A percentile compares a stretch with the other conserved stretches of the same genome.
Evolutionary conservation across 2,329 filamentous ascomycete species (phyloP).

Genomic region (Juglanconis oblonga): DNA sequence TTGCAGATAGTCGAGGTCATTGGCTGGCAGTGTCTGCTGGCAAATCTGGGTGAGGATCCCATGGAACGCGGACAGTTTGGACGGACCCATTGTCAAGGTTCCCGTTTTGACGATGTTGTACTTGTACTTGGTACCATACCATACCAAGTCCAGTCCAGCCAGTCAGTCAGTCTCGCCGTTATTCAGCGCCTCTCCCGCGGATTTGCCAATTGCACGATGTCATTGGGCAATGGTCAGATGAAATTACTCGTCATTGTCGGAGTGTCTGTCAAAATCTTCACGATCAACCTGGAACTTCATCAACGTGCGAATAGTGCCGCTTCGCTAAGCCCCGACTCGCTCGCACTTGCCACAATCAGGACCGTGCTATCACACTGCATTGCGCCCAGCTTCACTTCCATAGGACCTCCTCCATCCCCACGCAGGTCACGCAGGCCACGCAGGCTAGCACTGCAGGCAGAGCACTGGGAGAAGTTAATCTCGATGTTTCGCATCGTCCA

Average conservation of each 20-base stretch:
- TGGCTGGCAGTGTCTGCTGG: conserved; percentile 13
- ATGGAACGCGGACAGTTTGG: neutral
- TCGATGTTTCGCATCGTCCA: neutral
- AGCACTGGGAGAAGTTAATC: neutral
- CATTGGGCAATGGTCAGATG: neutral
- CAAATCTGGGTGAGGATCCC: conserved; percentile 8
- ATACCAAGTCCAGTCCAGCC: no score
- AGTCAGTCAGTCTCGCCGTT: no score
- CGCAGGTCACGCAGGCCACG: no score
- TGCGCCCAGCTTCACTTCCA: neutral
- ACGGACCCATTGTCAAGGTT: neutral
- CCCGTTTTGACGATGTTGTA: no score
- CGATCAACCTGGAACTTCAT: neutral
- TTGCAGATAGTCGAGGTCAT: conserved; percentile 2
- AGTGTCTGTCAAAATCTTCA: neutral
- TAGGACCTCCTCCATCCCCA: neutral
- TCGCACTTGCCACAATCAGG: neutral
- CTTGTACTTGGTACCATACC: no score
- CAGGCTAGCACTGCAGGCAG: neutral
- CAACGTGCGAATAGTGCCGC: neutral
- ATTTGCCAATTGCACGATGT: neutral
- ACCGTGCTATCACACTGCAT: conserved; percentile 1
- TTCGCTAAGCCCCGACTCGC: neutral
- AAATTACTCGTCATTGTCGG: neutral
- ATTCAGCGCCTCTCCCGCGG: neutral